Evolutionary conservation across 2,329 filamentous ascomycete genomes (phyloP).

Genomic region (Penicillium sp.): DNA sequence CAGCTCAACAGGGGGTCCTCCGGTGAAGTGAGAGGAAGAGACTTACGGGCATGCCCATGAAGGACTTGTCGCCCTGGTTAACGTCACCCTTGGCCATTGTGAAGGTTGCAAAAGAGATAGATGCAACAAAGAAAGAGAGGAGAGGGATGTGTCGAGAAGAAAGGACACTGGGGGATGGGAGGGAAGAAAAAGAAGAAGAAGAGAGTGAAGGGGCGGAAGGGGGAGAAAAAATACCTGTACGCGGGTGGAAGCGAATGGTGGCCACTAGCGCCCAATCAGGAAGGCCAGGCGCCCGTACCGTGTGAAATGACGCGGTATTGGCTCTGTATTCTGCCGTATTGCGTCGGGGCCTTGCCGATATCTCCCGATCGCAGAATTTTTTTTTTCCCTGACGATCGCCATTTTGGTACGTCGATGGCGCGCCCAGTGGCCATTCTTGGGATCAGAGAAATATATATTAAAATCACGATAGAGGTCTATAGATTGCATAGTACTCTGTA

Average conservation of each 20-base stretch:
- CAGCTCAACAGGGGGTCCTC: conserved; percentile 10
- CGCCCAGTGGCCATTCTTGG: not conserved
- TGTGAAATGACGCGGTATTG: conserved; percentile 1
- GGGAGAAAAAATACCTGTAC: conserved; percentile 43
- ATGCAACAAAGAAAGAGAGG: conserved; percentile 44
- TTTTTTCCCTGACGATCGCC: not conserved
- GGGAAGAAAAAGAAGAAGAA: conserved; percentile 50
- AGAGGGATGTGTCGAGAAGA: conserved; percentile 38
- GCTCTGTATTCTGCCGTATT: conserved; percentile 17
- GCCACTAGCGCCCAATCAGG: conserved; percentile 34
- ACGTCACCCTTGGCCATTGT: conserved; percentile 52
- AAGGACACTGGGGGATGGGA: conserved; percentile 35
- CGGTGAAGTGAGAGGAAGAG: not conserved
- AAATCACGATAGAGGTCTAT: not conserved
- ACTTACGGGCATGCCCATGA: conserved; percentile 57
- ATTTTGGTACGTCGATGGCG: not conserved
- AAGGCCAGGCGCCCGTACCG: conserved; percentile 8
- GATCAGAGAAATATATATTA: not conserved
- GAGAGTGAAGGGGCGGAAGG: conserved; percentile 41
- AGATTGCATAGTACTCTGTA: not conserved
- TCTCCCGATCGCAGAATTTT: conserved; percentile 39
- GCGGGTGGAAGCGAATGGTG: conserved; percentile 38
- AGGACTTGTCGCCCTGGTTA: conserved; percentile 54
- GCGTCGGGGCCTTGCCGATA: conserved; percentile 31
- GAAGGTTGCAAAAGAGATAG: conserved; percentile 44